phyloP scores from a whole-genome alignment of 345 rosid species.

The Populus deltoides region DNA sequence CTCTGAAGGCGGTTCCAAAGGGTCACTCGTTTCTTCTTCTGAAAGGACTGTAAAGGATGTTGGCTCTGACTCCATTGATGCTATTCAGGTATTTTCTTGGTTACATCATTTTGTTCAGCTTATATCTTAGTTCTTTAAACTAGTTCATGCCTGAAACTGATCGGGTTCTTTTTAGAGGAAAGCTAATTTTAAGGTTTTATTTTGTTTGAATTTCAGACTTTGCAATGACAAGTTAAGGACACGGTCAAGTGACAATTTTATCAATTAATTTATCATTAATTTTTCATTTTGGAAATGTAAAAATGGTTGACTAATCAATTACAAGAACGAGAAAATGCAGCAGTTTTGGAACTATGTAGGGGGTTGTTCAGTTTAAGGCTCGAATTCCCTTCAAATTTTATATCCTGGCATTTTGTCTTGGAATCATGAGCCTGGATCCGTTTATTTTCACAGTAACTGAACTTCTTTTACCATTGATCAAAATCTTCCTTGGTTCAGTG shows the following conservation, averaged over 20 bases:
- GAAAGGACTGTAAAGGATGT: slow-evolving; percentile 74
- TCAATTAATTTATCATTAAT: not conserved
- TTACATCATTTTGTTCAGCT: not conserved
- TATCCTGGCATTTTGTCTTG: not conserved
- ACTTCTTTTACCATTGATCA: not conserved
- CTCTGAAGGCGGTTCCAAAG: slow-evolving; percentile 48
- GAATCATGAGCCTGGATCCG: not conserved
- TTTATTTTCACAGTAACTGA: not conserved
- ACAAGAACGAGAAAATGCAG: not conserved
- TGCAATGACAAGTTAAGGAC: not conserved
- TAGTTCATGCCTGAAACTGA: no score
- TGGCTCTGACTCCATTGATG: slow-evolving; percentile 86
- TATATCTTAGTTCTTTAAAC: not conserved
- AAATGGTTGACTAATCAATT: not conserved
- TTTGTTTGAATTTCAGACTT: not conserved
- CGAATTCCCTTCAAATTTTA: not conserved
- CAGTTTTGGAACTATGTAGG: not conserved
- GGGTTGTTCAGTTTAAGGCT: not conserved
- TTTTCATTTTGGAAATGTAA: not conserved
- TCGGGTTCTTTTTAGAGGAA: not conserved
- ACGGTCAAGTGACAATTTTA: not conserved
- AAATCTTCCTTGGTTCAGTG: not conserved
- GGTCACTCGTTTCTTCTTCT: slow-evolving; percentile 40
- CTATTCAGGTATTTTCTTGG: slow-evolving; percentile 59
- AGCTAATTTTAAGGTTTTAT: not conserved